Conservation (phyloP, 2,329 filamentous ascomycete species). For the Fusarium staphyleae region DNA sequence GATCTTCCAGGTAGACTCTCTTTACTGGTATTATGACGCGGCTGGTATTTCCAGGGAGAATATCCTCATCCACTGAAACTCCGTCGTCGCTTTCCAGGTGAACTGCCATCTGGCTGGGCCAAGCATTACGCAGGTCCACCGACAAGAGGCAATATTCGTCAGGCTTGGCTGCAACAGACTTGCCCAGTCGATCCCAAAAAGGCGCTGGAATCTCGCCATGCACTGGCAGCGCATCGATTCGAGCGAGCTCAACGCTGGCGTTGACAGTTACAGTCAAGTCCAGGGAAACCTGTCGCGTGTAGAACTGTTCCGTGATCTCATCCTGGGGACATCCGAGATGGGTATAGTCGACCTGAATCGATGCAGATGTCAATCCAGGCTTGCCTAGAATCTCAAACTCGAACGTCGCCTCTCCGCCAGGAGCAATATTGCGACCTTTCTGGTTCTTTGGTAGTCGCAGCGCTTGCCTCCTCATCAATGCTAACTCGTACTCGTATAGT, state of each 20-base stretch:
- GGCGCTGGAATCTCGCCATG: constrained; percentile 68
- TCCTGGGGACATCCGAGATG: constrained; percentile 74
- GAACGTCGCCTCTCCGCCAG: constrained; percentile 73
- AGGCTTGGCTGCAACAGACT: constrained; percentile 48
- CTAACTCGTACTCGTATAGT: constrained; percentile 84
- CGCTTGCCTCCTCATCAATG: constrained; percentile 77
- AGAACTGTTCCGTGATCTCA: constrained; percentile 76
- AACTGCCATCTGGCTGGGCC: constrained; percentile 80
- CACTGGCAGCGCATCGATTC: constrained; percentile 80
- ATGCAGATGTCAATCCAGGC: constrained; percentile 79
- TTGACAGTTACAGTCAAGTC: constrained; percentile 91
- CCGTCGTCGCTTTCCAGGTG: constrained; percentile 63
- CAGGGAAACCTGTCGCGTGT: constrained; percentile 82
- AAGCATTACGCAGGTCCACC: constrained; percentile 86
- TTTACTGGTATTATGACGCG: constrained; percentile 79
- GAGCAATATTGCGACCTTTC: constrained; percentile 66
- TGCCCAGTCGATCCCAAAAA: constrained; percentile 60
- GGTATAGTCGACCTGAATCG: constrained; percentile 86
- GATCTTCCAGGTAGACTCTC: constrained; percentile 77
- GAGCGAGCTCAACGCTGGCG: constrained; percentile 81
- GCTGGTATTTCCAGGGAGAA: constrained; percentile 73
- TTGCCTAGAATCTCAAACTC: constrained; percentile 87
- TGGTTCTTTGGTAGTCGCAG: constrained; percentile 62
- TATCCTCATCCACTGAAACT: constrained; percentile 59
- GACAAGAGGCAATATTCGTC: constrained; percentile 80